Conservation (phyloP, 371 early-diverging fungal genomes). For the Parasitella parasitica region DNA sequence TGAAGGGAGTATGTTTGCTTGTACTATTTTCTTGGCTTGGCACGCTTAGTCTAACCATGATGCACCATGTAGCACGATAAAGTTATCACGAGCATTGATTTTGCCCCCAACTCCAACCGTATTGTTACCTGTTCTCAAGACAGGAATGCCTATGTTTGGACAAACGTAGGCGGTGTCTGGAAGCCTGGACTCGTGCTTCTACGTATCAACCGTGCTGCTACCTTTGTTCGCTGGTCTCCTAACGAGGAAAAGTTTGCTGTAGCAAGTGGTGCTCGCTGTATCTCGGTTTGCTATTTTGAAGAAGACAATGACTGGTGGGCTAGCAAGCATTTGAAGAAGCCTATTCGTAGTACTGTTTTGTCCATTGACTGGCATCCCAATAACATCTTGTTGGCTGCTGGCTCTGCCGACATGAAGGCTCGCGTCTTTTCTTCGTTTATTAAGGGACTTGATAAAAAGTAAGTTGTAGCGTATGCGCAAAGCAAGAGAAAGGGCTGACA, state of each 20-base stretch:
- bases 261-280: slow-evolving; percentile 86
- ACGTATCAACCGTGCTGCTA: slow-evolving; percentile 96
- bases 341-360: slow-evolving; percentile 88
- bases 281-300: slow-evolving; percentile 95
- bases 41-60: not conserved
- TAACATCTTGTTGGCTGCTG: slow-evolving; percentile 91
- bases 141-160: slow-evolving; percentile 98
- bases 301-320: slow-evolving; percentile 97
- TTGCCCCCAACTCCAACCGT: slow-evolving; percentile 94
- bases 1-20: slow-evolving; percentile 67
- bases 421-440: slow-evolving; percentile 95
- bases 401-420: slow-evolving; percentile 94
- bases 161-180: slow-evolving; percentile 76
- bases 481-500: not conserved
- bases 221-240: slow-evolving; percentile 95
- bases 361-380: slow-evolving; percentile 97
- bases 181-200: slow-evolving; percentile 92
- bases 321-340: slow-evolving; percentile 93
- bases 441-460: slow-evolving; percentile 93
- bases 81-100: slow-evolving; percentile 93
- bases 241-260: slow-evolving; percentile 98
- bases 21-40: not conserved
- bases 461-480: not conserved
- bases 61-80: slow-evolving; percentile 80
- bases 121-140: slow-evolving; percentile 98